Conservation (phyloP, 2,329 filamentous ascomycete species). For the Myriosclerotinia scirpicola region DNA sequence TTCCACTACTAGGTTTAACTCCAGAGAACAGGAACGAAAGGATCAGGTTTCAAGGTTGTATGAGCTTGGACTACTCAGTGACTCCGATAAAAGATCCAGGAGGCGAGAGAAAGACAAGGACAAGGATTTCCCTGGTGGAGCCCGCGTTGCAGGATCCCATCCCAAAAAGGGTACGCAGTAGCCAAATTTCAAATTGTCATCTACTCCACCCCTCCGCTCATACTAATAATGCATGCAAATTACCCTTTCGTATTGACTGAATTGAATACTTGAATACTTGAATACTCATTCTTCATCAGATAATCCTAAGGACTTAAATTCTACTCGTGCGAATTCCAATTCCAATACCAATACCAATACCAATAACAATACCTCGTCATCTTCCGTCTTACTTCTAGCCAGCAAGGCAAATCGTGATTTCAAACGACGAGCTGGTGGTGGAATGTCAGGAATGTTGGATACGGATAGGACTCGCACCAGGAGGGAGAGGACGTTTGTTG, state of each 20-base stretch:
- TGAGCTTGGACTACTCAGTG: constrained; percentile 40
- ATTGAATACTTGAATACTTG: constrained; percentile 21
- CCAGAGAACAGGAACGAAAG: constrained; percentile 29
- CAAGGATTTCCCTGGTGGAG: constrained; percentile 35
- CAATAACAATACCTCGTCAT: constrained; percentile 7
- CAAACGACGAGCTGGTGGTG: constrained; percentile 36
- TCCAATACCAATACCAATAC: too few species aligned
- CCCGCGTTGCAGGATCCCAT: constrained; percentile 37
- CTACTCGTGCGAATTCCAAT: constrained; percentile 22
- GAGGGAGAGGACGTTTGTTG: constrained; percentile 91
- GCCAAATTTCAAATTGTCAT: constrained; percentile 29
- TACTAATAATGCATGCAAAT: constrained; percentile 20
- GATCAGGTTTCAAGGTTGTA: constrained; percentile 39
- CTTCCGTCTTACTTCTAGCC: constrained; percentile 26
- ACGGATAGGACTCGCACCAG: constrained; percentile 76
- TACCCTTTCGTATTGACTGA: constrained; percentile 26
- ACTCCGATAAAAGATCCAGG: constrained; percentile 37
- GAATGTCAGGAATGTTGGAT: constrained; percentile 66
- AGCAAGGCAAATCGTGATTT: constrained; percentile 31
- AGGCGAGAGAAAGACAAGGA: constrained; percentile 36
- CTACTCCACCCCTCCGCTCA: constrained; percentile 28
- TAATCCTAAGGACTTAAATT: constrained; percentile 21
- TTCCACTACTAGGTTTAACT: constrained; percentile 14
- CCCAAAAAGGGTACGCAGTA: constrained; percentile 37
- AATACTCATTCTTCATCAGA: constrained; percentile 21